Percentiles rank a stretch among this genome's conserved stretches.
Evolutionary conservation across 2,329 filamentous ascomycete species (phyloP).

Genomic region (Fusarium avenaceum): DNA sequence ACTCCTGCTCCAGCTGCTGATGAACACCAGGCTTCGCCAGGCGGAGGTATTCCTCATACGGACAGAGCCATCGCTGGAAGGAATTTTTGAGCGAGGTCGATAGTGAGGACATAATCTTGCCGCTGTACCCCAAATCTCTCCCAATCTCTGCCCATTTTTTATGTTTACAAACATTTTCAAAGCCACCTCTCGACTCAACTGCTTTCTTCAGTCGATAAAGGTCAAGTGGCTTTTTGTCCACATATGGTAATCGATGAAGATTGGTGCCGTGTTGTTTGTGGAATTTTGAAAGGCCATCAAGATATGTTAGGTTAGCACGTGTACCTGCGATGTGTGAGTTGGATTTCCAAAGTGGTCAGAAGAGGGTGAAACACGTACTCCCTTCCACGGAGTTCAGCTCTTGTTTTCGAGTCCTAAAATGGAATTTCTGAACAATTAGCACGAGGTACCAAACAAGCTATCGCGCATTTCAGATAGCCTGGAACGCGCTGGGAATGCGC

Average conservation of each 20-base stretch:
- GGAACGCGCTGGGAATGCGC: conserved; percentile 21
- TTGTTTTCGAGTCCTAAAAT: conserved; percentile 95
- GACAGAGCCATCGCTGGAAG: conserved; percentile 95
- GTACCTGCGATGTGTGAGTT: conserved; percentile 74
- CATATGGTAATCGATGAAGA: conserved; percentile 92
- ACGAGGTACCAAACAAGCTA: conserved; percentile 8
- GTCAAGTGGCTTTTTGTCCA: conserved; percentile 97
- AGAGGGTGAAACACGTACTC: conserved; percentile 70
- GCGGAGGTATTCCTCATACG: conserved; percentile 94
- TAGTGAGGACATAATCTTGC: conserved; percentile 99
- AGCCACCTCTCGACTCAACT: conserved; percentile 93
- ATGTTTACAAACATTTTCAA: conserved; percentile 94
- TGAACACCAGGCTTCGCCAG: conserved; percentile 96
- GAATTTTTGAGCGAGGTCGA: conserved; percentile 99
- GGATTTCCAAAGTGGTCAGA: conserved; percentile 3
- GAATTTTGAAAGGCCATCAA: conserved; percentile 94
- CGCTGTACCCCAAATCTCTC: conserved; percentile 94
- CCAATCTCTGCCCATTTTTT: conserved; percentile 99
- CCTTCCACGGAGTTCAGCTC: conserved; percentile 98
- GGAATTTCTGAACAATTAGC: conserved; percentile 78
- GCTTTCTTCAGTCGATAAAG: conserved; percentile 97
- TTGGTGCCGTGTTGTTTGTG: conserved; percentile 97
- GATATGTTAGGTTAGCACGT: conserved; percentile 93
- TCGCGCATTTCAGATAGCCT: conserved; percentile 6
- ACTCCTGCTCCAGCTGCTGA: conserved; percentile 92